Conservation (phyloP, 2,329 filamentous ascomycete species). For the Ophiostoma pallidulum region DNA sequence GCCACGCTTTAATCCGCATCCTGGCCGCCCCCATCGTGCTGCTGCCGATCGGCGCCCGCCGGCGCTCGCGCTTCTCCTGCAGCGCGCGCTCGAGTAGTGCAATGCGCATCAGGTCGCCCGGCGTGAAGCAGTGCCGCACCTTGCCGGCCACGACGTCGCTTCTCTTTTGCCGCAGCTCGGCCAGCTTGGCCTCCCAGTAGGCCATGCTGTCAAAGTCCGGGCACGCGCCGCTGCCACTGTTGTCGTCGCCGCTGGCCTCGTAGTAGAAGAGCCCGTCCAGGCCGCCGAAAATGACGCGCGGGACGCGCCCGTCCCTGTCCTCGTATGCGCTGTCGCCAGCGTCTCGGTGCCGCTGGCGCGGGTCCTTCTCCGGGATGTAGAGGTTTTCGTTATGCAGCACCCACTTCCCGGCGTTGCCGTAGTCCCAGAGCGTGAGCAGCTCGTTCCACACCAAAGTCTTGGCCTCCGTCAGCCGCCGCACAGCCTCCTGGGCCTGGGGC, state of each 20-base stretch:
- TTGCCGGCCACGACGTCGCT: not conserved
- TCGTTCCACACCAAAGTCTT: not conserved
- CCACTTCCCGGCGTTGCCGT: not conserved
- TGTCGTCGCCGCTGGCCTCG: not conserved
- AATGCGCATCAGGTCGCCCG: not conserved
- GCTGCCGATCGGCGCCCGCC: too few relatives aligned
- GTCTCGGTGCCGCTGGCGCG: not conserved
- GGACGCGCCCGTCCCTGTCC: not conserved
- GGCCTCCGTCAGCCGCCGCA: not conserved
- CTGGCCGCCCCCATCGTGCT: too few relatives aligned
- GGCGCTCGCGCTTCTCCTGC: too few relatives aligned
- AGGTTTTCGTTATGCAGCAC: not conserved
- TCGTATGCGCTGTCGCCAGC: too few relatives aligned
- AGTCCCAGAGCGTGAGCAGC: not conserved
- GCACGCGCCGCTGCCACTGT: not conserved
- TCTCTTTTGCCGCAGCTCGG: not conserved
- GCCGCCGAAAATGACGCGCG: not conserved
- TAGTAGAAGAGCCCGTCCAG: not conserved
- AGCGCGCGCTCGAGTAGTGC: not conserved
- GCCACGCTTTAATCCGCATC: too few relatives aligned
- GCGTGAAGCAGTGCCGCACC: not conserved
- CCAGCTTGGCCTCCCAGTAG: not conserved
- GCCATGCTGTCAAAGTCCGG: not conserved
- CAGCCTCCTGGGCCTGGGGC: too few relatives aligned
- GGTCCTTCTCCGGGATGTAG: not conserved